Conservation (phyloP, 2,329 filamentous ascomycete species). For the Paecilomyces formosus region DNA sequence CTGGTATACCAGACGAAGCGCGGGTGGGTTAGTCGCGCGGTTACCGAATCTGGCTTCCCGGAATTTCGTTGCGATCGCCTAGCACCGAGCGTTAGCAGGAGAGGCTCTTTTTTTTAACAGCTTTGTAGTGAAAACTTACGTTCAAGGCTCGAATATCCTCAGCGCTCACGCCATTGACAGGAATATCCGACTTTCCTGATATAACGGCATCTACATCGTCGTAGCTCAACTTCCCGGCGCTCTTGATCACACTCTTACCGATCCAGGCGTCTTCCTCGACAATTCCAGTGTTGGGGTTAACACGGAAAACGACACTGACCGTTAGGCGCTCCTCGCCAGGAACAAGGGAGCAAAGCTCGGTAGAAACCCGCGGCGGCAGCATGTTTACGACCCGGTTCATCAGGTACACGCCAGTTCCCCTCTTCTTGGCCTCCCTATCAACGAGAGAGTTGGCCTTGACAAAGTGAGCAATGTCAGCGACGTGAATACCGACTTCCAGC, state of each 20-base stretch:
- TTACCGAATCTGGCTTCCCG: constrained; percentile 79
- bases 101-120: neutral
- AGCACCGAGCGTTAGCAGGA: constrained; percentile 12
- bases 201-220: constrained; percentile 80
- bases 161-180: constrained; percentile 57
- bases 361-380: constrained; percentile 76
- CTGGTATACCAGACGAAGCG: constrained; percentile 83
- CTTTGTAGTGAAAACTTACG: neutral
- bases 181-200: constrained; percentile 53
- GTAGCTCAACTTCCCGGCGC: constrained; percentile 75
- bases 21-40: constrained; percentile 69
- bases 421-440: constrained; percentile 95
- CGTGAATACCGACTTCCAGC: constrained; percentile 90
- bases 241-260: constrained; percentile 90
- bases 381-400: constrained; percentile 84
- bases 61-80: constrained; percentile 81
- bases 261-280: constrained; percentile 87
- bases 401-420: constrained; percentile 89
- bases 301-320: constrained; percentile 86
- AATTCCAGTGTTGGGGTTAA: constrained; percentile 74
- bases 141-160: constrained; percentile 54
- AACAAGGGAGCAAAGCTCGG: constrained; percentile 78
- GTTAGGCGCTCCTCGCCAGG: constrained; percentile 86
- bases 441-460: constrained; percentile 94
- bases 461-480: constrained; percentile 92